Percentiles rank a stretch among this genome's conserved stretches.
Evolutionary conservation across 78 protist genomes (phyloP).

Genomic region (Dictyostelium firmibasis): DNA sequence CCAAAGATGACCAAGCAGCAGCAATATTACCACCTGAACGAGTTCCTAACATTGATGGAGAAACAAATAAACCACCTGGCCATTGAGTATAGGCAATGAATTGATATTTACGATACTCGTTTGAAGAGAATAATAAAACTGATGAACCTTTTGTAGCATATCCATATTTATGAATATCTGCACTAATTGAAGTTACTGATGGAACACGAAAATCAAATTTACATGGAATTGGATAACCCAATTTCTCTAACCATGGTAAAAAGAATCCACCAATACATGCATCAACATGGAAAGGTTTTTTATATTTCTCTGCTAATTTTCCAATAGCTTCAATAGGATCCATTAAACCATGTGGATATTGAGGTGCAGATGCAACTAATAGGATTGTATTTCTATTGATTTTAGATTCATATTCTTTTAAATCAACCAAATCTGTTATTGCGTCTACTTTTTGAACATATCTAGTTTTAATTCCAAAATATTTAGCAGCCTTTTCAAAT

Average conservation of each 20-base stretch:
- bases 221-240: constrained; percentile 43
- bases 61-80: constrained; percentile 91
- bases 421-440: constrained; percentile 24
- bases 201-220: constrained; percentile 85
- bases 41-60: constrained; percentile 91
- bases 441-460: constrained; percentile 16
- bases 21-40: constrained; percentile 93
- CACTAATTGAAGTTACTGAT: constrained; percentile 89
- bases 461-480: constrained; percentile 46
- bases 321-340: constrained; percentile 86
- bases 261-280: constrained; percentile 93
- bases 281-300: constrained; percentile 89
- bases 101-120: constrained; percentile 26
- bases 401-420: not conserved
- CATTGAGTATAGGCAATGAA: constrained; percentile 48
- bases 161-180: constrained; percentile 96
- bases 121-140: constrained; percentile 61
- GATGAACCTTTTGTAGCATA: constrained; percentile 93
- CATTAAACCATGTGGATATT: constrained; percentile 89
- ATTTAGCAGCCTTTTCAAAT: constrained; percentile 71
- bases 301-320: constrained; percentile 43
- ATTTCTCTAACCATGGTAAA: constrained; percentile 80
- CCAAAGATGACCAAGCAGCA: constrained; percentile 91
- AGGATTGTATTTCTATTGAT: constrained; percentile 81
- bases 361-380: constrained; percentile 89